Percentiles rank a stretch among this genome's conserved stretches.
These are phyloP conservation scores for Angomonas ambiguus DNA, from an alignment of 208 protist genomes.

Conservation along the genomic window DNA sequence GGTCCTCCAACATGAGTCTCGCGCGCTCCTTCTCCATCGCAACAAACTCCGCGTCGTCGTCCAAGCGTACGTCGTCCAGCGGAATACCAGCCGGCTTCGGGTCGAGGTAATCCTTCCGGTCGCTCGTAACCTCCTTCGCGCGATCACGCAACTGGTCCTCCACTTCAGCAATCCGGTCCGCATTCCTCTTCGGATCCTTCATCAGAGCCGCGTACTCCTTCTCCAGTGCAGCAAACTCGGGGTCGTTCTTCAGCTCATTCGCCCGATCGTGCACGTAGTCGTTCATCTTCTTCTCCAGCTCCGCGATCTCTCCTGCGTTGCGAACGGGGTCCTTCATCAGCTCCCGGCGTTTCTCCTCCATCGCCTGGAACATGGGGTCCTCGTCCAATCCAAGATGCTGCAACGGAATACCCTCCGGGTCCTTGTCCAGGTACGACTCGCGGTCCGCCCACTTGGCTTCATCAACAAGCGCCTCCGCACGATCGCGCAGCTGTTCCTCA, in stretches of 20 bases:
- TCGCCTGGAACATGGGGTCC: slow-evolving; percentile 33
- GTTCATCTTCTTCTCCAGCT: slow-evolving; percentile 25
- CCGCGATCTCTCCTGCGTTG: slow-evolving; percentile 30
- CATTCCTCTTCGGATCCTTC: slow-evolving; percentile 63
- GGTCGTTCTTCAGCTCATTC: slow-evolving; percentile 19
- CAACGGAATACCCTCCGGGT: slow-evolving; percentile 32
- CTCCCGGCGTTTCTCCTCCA: slow-evolving; percentile 10
- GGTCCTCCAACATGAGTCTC: slow-evolving; percentile 10
- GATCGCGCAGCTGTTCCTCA: slow-evolving; percentile 19
- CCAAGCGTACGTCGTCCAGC: slow-evolving; percentile 35
- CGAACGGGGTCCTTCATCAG: slow-evolving; percentile 17
- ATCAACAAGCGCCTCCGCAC: slow-evolving; percentile 14
- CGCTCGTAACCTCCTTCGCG: slow-evolving; percentile 17
- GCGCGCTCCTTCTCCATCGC: slow-evolving; percentile 16
- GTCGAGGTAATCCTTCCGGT: slow-evolving; percentile 2
- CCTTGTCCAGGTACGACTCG: slow-evolving; percentile 40
- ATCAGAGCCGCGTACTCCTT: slow-evolving; percentile 40
- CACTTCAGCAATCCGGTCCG: slow-evolving; percentile 42
- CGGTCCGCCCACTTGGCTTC: slow-evolving; percentile 10
- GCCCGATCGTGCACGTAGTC: slow-evolving; percentile 37
- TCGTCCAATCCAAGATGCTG: slow-evolving; percentile 41
- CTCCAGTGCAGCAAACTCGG: slow-evolving; percentile 43
- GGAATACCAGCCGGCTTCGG: neutral
- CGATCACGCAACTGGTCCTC: slow-evolving; percentile 61
- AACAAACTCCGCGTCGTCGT: slow-evolving; percentile 28